Evolutionary conservation across 2,329 filamentous ascomycete species (phyloP).

Genomic region (Fusarium domesticum): DNA sequence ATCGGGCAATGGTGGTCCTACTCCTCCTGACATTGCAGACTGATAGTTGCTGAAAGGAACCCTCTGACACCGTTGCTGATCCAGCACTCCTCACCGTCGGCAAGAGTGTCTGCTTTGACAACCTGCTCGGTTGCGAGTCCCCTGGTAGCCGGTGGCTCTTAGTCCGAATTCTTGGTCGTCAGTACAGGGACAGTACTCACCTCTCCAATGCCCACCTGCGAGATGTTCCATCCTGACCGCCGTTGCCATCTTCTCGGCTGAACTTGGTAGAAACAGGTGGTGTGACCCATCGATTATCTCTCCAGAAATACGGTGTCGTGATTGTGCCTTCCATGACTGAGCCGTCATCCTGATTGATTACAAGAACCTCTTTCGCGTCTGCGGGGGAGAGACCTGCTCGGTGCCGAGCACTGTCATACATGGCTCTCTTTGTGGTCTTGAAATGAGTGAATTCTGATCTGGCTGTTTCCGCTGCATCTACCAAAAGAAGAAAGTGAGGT

Average conservation of each 20-base stretch:
- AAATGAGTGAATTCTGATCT: constrained; percentile 70
- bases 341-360: constrained; percentile 59
- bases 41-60: constrained; percentile 56
- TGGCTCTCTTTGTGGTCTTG: constrained; percentile 74
- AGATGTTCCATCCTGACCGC: constrained; percentile 80
- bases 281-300: constrained; percentile 72
- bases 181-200: constrained; percentile 35
- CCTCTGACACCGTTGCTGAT: constrained; percentile 85
- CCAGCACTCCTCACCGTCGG: constrained; percentile 77
- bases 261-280: constrained; percentile 57
- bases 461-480: constrained; percentile 42
- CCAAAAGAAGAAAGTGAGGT: constrained; percentile 41
- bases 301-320: constrained; percentile 79
- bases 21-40: constrained; percentile 13
- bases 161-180: constrained; percentile 1
- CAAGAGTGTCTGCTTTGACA: constrained; percentile 57
- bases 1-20: neutral
- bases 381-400: constrained; percentile 53
- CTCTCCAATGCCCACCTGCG: constrained; percentile 77
- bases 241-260: constrained; percentile 48
- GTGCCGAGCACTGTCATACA: constrained; percentile 68
- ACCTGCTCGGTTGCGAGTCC: constrained; percentile 63
- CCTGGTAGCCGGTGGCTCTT: constrained; percentile 31
- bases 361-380: constrained; percentile 67
- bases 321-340: constrained; percentile 83